Evolutionary conservation across 768 basidiomycete genomes (phyloP), one percentile per base, ranked within the genome.

Genomic region (Naganishia onofrii): DNA sequence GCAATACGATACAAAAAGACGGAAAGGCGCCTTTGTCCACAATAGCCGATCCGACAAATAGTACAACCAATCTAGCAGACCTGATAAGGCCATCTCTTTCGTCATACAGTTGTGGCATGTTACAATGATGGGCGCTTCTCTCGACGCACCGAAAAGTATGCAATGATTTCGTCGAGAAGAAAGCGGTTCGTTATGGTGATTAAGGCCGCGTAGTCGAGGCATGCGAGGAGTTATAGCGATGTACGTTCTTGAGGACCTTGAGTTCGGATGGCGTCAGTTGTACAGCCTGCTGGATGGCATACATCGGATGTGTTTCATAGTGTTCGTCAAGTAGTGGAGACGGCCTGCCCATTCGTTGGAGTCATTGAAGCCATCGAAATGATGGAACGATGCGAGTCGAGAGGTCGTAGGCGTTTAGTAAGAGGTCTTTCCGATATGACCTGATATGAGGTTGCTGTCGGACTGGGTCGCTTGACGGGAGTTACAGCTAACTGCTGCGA

Each of bases 401-500:
- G 19, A 9, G 60, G 28, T 44, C 23, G 36, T 8, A 26, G 60
- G 7, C 60, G 60, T 44, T 63, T 63, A 36, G 23, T 42, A 2
- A 34, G 60, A 44, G 60, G 60, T 42, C 46, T 42, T 8, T 36
- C 57, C 57, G 38, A 28, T n/a, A 6, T 13, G 10, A n/a, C n/a
- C 42, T 26, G 21, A 23, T 34, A 26, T 26, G 12, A 23, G 13
- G n/a, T 9, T n/a, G 23, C 38, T 28, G 36, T 23, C 10, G 60
- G 60, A 44, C 60, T 63, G 15, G 60, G 60, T 44, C 60, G 60
- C 26, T 63, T 63, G 38, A 46, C 0, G 9, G 60, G 15, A 26
- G 60, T 29, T 7, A 4, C 29, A 21, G 4, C 29, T 63, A 26
- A 21, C 23, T n/a, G 60, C 46, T 44, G 23, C 26, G 60, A 3